Conservation (phyloP, 768 basidiomycete species). For the Infundibulicybe gibba region DNA sequence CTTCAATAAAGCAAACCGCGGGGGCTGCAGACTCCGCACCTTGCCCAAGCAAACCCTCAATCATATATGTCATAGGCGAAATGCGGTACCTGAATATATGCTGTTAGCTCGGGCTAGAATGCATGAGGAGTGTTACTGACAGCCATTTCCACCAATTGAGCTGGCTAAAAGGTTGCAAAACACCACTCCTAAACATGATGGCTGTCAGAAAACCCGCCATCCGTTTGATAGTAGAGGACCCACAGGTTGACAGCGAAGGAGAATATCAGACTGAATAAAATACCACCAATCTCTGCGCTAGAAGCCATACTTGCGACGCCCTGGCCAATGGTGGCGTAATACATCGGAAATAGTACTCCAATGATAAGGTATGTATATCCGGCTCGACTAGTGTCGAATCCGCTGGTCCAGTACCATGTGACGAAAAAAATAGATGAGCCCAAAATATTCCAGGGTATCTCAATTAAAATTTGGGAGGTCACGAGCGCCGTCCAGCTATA, state of each 20-base stretch:
- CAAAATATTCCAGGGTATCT: conserved; percentile 59
- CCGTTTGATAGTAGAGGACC: too few species aligned
- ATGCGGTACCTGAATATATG: conserved; percentile 24
- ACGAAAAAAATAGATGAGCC: conserved; percentile 57
- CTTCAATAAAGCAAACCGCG: background rate
- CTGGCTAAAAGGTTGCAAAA: conserved; percentile 56
- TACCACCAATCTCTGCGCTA: conserved; percentile 47
- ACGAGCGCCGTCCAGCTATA: conserved; percentile 63
- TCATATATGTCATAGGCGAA: conserved; percentile 54
- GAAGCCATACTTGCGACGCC: conserved; percentile 57
- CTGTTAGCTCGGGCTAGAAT: background rate
- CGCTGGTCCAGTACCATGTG: conserved; percentile 72
- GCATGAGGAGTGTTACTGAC: conserved; percentile 28
- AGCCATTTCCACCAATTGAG: conserved; percentile 70
- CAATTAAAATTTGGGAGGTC: conserved; percentile 50
- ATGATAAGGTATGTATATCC: conserved; percentile 58
- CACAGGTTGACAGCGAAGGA: conserved; percentile 56
- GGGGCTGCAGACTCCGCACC: conserved; percentile 3
- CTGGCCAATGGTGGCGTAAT: conserved; percentile 58
- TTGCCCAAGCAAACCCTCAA: conserved; percentile 40
- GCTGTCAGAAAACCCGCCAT: too few species aligned
- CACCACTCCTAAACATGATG: conserved; percentile 40
- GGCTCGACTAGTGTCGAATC: conserved; percentile 47
- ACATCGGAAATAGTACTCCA: conserved; percentile 53
- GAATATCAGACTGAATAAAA: conserved; percentile 50